Conservation (phyloP, 2,329 filamentous ascomycete species). For the Microdochium paspali region DNA sequence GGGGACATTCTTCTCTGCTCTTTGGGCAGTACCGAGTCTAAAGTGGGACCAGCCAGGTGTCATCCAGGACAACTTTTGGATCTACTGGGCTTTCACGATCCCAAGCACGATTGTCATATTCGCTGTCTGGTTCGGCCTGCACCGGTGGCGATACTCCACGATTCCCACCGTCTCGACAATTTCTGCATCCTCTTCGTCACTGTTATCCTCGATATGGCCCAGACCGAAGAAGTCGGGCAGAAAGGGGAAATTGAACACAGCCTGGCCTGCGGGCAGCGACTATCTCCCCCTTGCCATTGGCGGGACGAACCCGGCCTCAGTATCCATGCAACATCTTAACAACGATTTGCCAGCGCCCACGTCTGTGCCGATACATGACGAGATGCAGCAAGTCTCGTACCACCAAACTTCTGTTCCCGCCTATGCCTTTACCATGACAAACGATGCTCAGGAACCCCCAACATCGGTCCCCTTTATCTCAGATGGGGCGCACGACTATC, state of each 20-base stretch:
- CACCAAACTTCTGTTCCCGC: background rate
- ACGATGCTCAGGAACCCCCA: no score
- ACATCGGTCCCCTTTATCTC: no score
- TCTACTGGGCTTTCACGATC: background rate
- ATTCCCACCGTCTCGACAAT: background rate
- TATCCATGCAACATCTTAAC: background rate
- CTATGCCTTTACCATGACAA: no score
- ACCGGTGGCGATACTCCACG: background rate
- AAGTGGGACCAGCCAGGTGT: background rate
- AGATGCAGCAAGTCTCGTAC: background rate
- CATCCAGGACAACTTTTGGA: background rate
- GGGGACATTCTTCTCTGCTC: conserved; percentile 18
- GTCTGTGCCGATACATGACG: background rate
- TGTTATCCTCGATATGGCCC: background rate
- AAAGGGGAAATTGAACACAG: background rate
- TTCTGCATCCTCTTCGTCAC: background rate
- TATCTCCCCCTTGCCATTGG: background rate
- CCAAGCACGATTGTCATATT: background rate
- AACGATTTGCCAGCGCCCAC: background rate
- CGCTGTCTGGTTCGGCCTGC: background rate
- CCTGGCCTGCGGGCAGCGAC: background rate
- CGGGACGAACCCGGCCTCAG: background rate
- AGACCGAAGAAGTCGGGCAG: background rate
- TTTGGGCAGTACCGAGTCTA: background rate
- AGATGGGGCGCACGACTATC: no score